phyloP scores from a whole-genome alignment of 768 basidiomycete genomes.

The Boletus pseudo-olivaceus region DNA sequence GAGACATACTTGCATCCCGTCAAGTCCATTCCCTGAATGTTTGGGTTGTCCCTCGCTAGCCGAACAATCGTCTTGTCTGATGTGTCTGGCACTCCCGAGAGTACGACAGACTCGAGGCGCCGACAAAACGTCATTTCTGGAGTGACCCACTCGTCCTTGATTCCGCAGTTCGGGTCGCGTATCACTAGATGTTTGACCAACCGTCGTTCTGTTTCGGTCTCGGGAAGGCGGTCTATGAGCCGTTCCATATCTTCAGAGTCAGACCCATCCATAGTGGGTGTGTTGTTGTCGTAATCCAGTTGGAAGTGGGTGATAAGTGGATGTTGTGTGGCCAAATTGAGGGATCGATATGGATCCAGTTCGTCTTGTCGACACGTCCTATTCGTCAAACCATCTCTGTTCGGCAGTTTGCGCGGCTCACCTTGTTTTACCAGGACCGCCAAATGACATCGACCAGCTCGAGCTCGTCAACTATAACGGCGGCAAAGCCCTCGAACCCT shows the following conservation, averaged over 20 bases:
- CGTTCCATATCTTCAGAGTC: conserved; percentile 53
- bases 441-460: conserved; percentile 40
- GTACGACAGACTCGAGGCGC: conserved; percentile 61
- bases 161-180: conserved; percentile 35
- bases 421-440: neutral
- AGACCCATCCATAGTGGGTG: conserved; percentile 21
- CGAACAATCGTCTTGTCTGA: conserved; percentile 66
- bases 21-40: conserved; percentile 73
- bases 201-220: conserved; percentile 52
- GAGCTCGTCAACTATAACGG: conserved; percentile 49
- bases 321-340: conserved; percentile 1
- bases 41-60: conserved; percentile 58
- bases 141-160: conserved; percentile 62
- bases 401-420: conserved; percentile 25
- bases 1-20: conserved; percentile 72
- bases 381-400: neutral
- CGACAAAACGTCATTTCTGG: conserved; percentile 55
- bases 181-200: conserved; percentile 60
- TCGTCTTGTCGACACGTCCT: neutral
- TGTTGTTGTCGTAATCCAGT: conserved; percentile 3
- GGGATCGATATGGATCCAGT: neutral
- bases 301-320: neutral
- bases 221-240: conserved; percentile 58
- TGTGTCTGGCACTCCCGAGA: conserved; percentile 64
- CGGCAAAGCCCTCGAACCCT: conserved; percentile 31